Base-by-base conservation (phyloP, 208 protist genomes). In the Novymonas esmeraldas region DNA sequence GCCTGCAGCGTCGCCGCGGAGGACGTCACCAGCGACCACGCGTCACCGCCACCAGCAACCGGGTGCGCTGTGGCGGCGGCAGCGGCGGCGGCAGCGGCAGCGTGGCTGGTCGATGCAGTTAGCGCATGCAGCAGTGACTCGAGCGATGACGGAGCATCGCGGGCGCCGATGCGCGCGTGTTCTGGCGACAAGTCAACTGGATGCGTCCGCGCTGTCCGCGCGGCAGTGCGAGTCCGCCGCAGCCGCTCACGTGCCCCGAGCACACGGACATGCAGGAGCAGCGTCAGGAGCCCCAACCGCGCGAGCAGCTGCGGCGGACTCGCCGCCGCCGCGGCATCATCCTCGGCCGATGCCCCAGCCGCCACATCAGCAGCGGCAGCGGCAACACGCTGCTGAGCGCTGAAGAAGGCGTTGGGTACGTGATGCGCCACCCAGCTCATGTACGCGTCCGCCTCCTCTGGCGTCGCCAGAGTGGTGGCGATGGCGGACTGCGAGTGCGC, bases 341-440 rank as follows among this genome's bases (percentile, higher is more conserved):
- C 49, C 33, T 28, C 29, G 1, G 29, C 39, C 24, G 29, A 28
- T 16, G 20, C 18, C 16, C 18, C 29, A 7, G 31, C 2, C 10
- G 41, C 0, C 9, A 24, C 11, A 26, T n/a, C n/a, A n/a, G 24
- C 14, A 38, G 13, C 6, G 33, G 13, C 36, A 20, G 2, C 16
- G 29, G 13, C 18, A 14, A 24, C 45, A 46, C 60, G 61, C 52
- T 87, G 72, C 81, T 78, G 84, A 11, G 82, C 70, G 28, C 59
- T 64, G 61, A 84, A 83, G 56, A 90, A 87, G 2, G 80, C 80
- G 26, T 77, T 38, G 29, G 66, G 46, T 6, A 78, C 42, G 52
- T 71, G 39, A 13, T 58, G 28, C 28, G 76, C 38, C 16, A 73
- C 73, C 70, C 70, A 76, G 31, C 41, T 31, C 31, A 31, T 49